These are phyloP conservation scores for Elsinoe batatas DNA, from an alignment of 2,329 filamentous ascomycete species.

Conservation along the genomic window DNA sequence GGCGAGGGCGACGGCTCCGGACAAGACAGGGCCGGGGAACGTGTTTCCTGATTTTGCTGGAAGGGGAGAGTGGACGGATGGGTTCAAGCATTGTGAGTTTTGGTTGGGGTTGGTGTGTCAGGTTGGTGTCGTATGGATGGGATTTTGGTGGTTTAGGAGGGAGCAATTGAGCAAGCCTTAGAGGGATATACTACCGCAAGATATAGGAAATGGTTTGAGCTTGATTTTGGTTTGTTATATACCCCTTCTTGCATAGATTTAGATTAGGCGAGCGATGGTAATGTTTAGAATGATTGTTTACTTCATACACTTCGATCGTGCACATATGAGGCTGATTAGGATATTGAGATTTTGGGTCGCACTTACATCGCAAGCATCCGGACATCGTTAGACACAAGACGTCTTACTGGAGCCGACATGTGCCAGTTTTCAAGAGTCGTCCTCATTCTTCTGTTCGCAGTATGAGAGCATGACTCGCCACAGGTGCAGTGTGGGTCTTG, in stretches of 20 bases:
- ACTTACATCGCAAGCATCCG: no score
- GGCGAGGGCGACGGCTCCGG: constrained; percentile 50
- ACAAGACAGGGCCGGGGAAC: constrained; percentile 50
- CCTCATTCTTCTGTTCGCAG: no score
- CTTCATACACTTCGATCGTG: background rate
- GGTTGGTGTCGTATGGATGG: constrained; percentile 45
- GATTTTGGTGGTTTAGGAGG: constrained; percentile 48
- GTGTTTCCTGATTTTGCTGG: constrained; percentile 52
- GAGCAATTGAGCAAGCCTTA: constrained; percentile 48
- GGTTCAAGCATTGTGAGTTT: constrained; percentile 46
- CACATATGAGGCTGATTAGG: no score
- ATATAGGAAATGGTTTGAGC: background rate
- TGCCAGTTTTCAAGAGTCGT: no score
- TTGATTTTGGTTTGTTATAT: background rate
- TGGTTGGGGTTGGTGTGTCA: constrained; percentile 52
- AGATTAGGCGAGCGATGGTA: background rate
- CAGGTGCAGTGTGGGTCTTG: no score
- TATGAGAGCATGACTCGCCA: no score
- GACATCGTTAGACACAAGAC: no score
- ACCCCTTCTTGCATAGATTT: background rate
- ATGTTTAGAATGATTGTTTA: background rate
- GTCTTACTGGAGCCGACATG: no score
- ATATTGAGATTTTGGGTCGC: no score
- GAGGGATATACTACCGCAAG: no score
- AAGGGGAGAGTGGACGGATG: constrained; percentile 34